Evolutionary conservation across 2,329 filamentous ascomycete genomes (phyloP).

Genomic region (Aspergillus sp.): DNA sequence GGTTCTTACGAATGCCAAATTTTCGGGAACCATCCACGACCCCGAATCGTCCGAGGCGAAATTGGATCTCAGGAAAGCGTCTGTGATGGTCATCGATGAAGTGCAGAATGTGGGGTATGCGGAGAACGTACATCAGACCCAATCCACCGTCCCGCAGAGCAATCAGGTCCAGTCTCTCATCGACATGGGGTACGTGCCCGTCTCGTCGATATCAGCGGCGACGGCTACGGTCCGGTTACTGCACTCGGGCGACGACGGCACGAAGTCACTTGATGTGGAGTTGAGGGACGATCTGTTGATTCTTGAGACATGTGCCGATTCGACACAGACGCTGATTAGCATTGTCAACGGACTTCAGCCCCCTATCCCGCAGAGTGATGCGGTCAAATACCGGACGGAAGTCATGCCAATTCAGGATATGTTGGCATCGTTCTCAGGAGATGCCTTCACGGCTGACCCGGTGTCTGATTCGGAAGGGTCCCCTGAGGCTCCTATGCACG

Average conservation of each 20-base stretch:
- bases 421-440: constrained; percentile 79
- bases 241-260: constrained; percentile 47
- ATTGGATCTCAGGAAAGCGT: constrained; percentile 68
- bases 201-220: constrained; percentile 80
- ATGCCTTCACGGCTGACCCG: constrained; percentile 56
- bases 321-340: constrained; percentile 80
- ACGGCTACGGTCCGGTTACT: constrained; percentile 57
- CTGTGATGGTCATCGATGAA: constrained; percentile 75
- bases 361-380: constrained; percentile 71
- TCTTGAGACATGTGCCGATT: constrained; percentile 92
- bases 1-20: constrained; percentile 67
- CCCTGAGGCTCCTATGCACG: constrained; percentile 33
- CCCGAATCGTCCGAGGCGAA: constrained; percentile 56
- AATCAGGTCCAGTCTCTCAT: constrained; percentile 45
- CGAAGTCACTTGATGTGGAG: constrained; percentile 67
- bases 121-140: constrained; percentile 24
- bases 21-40: constrained; percentile 60
- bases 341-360: constrained; percentile 73
- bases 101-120: constrained; percentile 41
- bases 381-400: constrained; percentile 77
- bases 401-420: constrained; percentile 80
- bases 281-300: constrained; percentile 79
- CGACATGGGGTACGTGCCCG: constrained; percentile 68
- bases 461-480: constrained; percentile 14
- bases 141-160: constrained; percentile 22